phyloP scores from a whole-genome alignment of 148 eudicot species.

The Beta vulgaris region DNA sequence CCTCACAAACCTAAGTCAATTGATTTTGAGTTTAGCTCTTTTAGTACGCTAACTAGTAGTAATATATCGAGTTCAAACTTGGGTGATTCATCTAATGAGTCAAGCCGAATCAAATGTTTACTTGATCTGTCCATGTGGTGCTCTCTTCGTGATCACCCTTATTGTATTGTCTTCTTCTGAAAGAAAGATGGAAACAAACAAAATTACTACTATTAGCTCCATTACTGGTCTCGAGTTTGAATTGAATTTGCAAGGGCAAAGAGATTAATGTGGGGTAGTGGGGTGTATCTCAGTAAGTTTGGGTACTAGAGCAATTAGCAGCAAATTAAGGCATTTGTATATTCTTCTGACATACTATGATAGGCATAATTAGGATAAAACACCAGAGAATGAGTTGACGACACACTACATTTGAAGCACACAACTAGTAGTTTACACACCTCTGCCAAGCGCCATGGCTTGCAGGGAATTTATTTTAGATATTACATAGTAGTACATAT shows the following conservation, averaged over 20 bases:
- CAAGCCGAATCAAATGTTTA: no score
- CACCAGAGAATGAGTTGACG: neutral
- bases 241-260: neutral
- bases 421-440: slow-evolving; percentile 17
- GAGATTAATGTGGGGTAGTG: neutral
- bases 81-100: no score
- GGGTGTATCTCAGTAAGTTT: neutral
- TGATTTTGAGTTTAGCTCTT: no score
- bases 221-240: neutral
- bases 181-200: no score
- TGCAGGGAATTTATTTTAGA: slow-evolving; percentile 21
- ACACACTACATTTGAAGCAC: slow-evolving; percentile 1
- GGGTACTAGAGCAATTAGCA: neutral
- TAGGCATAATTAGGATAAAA: slow-evolving; percentile 10
- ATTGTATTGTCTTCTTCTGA: no score
- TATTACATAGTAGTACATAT: neutral
- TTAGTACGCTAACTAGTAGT: no score
- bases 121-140: no score
- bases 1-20: no score
- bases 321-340: neutral
- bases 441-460: slow-evolving; percentile 7
- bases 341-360: neutral
- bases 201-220: no score
- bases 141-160: no score
- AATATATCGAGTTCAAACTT: no score